Percentiles rank a stretch among this genome's conserved stretches.
These are phyloP conservation scores for Boletus huronensis DNA, from an alignment of 768 basidiomycete genomes.

Conservation along the genomic window DNA sequence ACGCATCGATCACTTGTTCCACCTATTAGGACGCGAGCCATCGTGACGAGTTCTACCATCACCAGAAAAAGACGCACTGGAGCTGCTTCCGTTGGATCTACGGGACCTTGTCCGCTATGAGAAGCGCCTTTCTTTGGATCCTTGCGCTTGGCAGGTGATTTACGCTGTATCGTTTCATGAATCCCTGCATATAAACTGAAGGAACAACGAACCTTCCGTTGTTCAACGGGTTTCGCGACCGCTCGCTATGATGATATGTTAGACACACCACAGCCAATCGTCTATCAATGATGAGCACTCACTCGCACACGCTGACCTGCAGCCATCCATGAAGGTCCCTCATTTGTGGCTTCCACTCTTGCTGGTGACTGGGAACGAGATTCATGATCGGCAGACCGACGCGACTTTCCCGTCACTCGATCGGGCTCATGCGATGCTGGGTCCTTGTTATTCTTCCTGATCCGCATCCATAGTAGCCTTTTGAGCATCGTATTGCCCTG, in stretches of 20 bases:
- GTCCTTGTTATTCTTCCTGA: neutral
- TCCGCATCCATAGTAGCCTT: neutral
- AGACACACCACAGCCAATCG: neutral
- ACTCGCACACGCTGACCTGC: neutral
- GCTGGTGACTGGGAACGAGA: neutral
- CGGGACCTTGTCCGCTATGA: neutral
- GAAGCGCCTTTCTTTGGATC: neutral
- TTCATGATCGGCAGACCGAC: neutral
- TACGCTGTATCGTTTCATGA: neutral
- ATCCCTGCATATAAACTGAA: neutral
- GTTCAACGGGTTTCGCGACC: neutral
- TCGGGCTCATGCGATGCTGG: neutral
- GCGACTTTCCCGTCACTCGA: neutral
- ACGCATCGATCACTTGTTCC: neutral
- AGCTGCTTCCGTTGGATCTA: neutral
- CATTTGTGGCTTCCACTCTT: neutral
- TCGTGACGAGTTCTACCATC: too few relatives aligned
- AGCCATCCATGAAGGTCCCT: neutral
- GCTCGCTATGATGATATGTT: too few relatives aligned
- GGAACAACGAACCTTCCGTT: neutral
- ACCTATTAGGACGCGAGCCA: neutral
- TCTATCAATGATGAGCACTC: neutral
- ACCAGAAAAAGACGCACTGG: neutral
- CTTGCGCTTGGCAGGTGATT: neutral
- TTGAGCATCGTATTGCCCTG: neutral